Conservation (phyloP, 495 filamentous ascomycete species). For the Aspergillus biplanus region DNA sequence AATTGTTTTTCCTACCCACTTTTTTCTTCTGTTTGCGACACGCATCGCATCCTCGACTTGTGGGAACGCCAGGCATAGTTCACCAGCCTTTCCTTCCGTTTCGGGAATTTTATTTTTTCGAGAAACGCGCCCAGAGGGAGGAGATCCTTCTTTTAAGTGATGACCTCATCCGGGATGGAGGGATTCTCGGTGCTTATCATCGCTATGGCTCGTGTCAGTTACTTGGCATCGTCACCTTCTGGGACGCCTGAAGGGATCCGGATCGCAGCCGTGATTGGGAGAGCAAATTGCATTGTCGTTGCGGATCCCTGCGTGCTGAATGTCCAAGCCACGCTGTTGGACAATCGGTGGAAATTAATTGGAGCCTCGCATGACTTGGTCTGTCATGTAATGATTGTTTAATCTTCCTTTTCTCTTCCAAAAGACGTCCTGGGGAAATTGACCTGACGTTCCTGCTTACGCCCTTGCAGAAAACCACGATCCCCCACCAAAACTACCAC, state of each 20-base stretch:
- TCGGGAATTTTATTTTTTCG: background rate
- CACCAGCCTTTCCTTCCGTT: background rate
- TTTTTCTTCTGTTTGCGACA: slow-evolving; percentile 39
- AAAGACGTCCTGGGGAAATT: no score
- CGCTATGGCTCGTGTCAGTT: no score
- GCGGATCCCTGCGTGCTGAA: background rate
- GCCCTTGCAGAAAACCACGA: background rate
- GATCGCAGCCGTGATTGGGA: background rate
- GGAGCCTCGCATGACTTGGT: background rate
- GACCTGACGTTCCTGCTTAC: no score
- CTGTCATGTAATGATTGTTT: no score
- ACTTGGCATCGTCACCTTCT: background rate
- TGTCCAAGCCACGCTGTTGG: background rate
- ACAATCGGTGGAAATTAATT: background rate
- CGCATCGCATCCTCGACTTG: slow-evolving; percentile 48
- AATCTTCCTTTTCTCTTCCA: no score
- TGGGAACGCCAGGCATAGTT: slow-evolving; percentile 53
- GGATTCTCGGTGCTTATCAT: no score
- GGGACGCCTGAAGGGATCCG: background rate
- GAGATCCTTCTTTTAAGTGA: background rate
- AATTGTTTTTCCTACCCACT: background rate
- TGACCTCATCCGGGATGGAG: background rate
- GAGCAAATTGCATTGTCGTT: background rate
- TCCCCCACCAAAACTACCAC: background rate
- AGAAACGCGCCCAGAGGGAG: background rate